Evolutionary conservation across 345 rosid genomes (phyloP).

Genomic region (Excoecaria agallocha): DNA sequence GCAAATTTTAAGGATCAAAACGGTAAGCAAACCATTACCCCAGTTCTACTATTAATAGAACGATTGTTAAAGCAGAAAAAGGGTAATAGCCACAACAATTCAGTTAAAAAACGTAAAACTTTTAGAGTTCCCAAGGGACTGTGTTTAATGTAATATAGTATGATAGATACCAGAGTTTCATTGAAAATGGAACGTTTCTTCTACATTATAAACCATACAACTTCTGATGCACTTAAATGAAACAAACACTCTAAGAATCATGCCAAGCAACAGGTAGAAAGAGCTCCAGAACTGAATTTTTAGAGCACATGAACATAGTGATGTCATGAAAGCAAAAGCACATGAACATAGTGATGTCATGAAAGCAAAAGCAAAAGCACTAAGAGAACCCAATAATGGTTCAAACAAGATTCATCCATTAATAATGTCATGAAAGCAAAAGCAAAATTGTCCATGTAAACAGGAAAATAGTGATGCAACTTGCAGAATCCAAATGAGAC

Average conservation of each 20-base stretch:
- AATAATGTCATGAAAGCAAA: neutral
- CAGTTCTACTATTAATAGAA: neutral
- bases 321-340: too few species aligned
- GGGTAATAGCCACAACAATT: neutral
- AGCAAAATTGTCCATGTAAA: neutral
- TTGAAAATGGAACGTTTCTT: neutral
- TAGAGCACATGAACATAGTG: neutral
- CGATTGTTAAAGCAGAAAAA: neutral
- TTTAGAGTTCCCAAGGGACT: too few species aligned
- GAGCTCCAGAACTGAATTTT: neutral
- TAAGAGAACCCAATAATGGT: neutral
- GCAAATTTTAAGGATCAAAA: neutral
- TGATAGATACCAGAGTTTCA: neutral
- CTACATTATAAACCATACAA: neutral
- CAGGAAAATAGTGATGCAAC: neutral
- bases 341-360: too few species aligned
- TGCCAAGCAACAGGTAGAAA: neutral
- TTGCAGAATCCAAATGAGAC: neutral
- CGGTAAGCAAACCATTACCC: neutral
- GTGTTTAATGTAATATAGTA: neutral
- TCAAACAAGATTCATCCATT: neutral
- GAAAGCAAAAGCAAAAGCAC: too few species aligned
- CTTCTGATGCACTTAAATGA: neutral
- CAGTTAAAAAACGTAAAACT: too few species aligned
- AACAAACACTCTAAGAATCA: neutral